phyloP scores from a whole-genome alignment of 805 yeast species.

The Saccharomycopsis capsularis region DNA sequence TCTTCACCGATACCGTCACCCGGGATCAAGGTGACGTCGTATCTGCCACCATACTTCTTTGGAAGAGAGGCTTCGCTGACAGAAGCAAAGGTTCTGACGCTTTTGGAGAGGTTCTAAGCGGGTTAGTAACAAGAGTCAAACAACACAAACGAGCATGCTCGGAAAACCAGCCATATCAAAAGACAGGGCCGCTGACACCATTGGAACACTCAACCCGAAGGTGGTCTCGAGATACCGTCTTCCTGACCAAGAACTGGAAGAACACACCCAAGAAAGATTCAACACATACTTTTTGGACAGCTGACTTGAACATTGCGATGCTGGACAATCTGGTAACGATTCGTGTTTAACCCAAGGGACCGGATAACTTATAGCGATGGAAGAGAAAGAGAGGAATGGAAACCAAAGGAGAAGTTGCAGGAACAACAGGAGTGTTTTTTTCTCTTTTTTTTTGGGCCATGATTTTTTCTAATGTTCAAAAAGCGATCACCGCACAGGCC shows the following conservation, averaged over 20 bases:
- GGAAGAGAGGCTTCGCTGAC: constrained; percentile 68
- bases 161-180: not conserved
- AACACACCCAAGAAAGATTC: no score
- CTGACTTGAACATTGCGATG: not conserved
- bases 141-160: not conserved
- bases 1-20: constrained; percentile 99
- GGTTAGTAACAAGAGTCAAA: no score
- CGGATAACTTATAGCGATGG: not conserved
- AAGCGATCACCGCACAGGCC: no score
- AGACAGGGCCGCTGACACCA: not conserved
- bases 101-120: not conserved
- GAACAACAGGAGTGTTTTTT: no score
- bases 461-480: no score
- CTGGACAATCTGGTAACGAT: not conserved
- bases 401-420: not conserved
- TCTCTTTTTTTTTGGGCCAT: no score
- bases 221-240: no score
- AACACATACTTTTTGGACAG: not conserved
- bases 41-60: constrained; percentile 72
- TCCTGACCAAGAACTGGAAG: no score
- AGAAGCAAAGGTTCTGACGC: constrained; percentile 41
- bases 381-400: not conserved
- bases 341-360: not conserved
- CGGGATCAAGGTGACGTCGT: constrained; percentile 90
- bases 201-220: no score